Base-by-base conservation (phyloP, 805 yeast genomes). In the Pichia nanzhaoensis region DNA sequence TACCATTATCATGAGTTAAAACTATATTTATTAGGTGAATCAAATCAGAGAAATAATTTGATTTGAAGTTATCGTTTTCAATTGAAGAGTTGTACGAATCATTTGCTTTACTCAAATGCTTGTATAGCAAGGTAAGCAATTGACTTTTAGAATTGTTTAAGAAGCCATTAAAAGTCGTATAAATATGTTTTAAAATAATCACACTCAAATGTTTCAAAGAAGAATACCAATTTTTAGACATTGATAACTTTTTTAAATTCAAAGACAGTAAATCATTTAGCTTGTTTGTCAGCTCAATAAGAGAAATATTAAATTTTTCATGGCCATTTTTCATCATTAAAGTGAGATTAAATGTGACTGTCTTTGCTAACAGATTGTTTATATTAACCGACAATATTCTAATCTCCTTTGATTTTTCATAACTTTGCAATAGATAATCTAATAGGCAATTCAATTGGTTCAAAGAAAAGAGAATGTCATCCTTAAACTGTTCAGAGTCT, bases 111-210 rank as follows among this genome's bases (percentile, higher is more conserved):
- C 42, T 55, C 35, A 65, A 32, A 45, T 63, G 60, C 45, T 61
- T 64, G 47, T 66, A 65, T 7, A 57, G 28, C 5, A 56, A 34
- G 7, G 60, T 60, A 21, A 64, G 45, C 20, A 65, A 31, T 7
- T 52, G 51, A 21, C 39, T 42, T 42, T 66, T 66, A 44, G 43
- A 55, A 10, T 62, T 57, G 39, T 63, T 65, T 19, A 66, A 50
- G 32, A 66, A 66, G 1, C 70, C 70, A 37, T 56, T 55, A 42
- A 66, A 66, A 35, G 55, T 57, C 14, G 57, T 51, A 39, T 62
- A 62, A 2, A 65, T 48, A 16, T 53, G 48, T 43, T 61, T 63
- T 22, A 66, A 47, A 12, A 61, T 32, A 4, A 62, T 51, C 17
- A 60, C 41, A 16, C 64, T 53, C 24, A 61, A 22, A 39, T 65